phyloP scores from a whole-genome alignment of 1,284 basidiomycete genomes.

The Cryptococcus sp. region DNA sequence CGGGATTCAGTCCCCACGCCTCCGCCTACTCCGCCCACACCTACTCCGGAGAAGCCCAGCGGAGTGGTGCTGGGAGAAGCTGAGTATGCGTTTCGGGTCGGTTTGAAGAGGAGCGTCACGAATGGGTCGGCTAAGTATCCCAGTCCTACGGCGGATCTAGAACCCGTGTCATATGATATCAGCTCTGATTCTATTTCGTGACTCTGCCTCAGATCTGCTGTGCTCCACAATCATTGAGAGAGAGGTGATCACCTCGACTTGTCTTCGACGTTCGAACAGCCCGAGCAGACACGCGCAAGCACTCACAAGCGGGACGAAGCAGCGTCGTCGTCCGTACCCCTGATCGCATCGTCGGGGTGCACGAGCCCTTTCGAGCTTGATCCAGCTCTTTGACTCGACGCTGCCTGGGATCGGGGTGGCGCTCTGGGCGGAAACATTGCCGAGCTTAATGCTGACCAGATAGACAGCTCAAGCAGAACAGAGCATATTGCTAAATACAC shows the following conservation, averaged over 20 bases:
- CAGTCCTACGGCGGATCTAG: constrained; percentile 66
- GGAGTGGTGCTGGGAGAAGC: not conserved
- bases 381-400: not conserved
- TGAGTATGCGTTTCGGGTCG: constrained; percentile 37
- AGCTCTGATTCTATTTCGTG: not conserved
- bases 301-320: constrained; percentile 70
- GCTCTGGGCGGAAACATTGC: constrained; percentile 3
- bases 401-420: not conserved
- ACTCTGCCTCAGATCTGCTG: too few species aligned
- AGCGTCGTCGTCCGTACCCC: constrained; percentile 73
- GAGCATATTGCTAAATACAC: not conserved
- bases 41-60: too few species aligned
- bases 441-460: too few species aligned
- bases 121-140: constrained; percentile 76
- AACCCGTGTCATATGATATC: not conserved
- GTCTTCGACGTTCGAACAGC: too few species aligned
- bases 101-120: constrained; percentile 62
- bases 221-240: too few species aligned
- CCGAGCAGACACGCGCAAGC: too few species aligned
- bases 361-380: not conserved
- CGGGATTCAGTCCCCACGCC: not conserved
- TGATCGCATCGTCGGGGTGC: constrained; percentile 63
- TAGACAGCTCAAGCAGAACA: too few species aligned
- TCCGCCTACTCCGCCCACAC: too few species aligned
- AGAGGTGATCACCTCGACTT: too few species aligned